Percentiles rank a stretch among this genome's conserved stretches.
phyloP scores from a whole-genome alignment of 1,284 basidiomycete genomes.

The Volvariella surrecta region DNA sequence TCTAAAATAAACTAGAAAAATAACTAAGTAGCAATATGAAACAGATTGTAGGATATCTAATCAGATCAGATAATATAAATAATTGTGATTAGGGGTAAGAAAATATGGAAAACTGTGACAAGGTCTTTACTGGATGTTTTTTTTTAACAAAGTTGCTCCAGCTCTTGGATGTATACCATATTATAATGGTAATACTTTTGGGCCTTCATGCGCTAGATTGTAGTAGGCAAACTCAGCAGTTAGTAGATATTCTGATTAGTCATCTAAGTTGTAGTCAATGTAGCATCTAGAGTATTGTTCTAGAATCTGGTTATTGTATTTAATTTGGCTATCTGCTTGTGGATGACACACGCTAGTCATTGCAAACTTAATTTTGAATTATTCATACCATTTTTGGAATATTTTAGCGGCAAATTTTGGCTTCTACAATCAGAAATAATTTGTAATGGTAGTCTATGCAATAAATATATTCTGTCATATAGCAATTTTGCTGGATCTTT shows the following conservation, averaged over 20 bases:
- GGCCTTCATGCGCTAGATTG: background rate
- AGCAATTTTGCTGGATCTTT: conserved; percentile 1
- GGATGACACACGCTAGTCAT: background rate
- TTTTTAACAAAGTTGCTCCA: background rate
- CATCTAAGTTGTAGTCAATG: background rate
- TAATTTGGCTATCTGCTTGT: background rate
- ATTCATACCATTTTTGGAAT: background rate
- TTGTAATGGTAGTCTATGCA: background rate
- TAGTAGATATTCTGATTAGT: background rate
- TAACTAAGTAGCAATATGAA: too few relatives aligned
- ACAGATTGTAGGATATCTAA: too few relatives aligned
- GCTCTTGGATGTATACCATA: background rate
- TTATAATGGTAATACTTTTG: background rate
- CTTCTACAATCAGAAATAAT: background rate
- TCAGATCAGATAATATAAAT: too few relatives aligned
- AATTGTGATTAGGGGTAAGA: too few relatives aligned
- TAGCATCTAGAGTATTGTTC: background rate
- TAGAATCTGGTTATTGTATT: background rate
- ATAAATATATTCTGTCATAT: background rate
- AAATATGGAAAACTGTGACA: too few relatives aligned
- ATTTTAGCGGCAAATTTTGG: background rate
- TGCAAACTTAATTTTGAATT: background rate
- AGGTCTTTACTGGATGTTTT: too few relatives aligned
- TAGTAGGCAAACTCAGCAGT: background rate
- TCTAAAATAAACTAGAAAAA: too few relatives aligned